Conservation (phyloP, 225 moss, liverwort and hornwort species). For the Ulota crispa region DNA sequence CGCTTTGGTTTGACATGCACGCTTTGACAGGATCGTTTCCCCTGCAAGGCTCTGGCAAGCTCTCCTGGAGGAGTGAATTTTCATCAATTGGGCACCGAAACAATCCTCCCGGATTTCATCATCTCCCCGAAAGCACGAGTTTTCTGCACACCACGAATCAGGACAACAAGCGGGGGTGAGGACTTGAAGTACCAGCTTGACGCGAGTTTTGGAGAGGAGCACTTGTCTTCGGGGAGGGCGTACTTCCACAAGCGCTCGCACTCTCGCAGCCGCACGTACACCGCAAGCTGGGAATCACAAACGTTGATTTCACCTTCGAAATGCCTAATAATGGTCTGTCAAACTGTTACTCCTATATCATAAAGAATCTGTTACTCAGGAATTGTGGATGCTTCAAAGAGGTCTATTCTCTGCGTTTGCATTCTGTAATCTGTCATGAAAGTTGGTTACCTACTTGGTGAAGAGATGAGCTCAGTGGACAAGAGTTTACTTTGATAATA, state of each 20-base stretch:
- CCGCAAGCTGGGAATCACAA: background rate
- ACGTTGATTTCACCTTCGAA: background rate
- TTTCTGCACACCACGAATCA: background rate
- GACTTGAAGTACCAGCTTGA: background rate
- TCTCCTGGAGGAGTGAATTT: background rate
- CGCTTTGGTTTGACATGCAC: background rate
- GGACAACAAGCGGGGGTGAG: background rate
- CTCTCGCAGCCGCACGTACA: conserved; percentile 12
- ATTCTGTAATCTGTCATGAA: background rate
- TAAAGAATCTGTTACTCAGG: background rate
- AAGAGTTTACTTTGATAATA: background rate
- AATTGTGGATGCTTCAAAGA: background rate
- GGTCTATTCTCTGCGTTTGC: background rate
- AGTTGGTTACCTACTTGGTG: background rate
- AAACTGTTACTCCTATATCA: background rate
- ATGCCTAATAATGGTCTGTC: background rate
- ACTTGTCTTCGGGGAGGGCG: background rate
- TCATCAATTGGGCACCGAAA: background rate
- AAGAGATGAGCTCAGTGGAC: background rate
- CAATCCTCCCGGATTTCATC: background rate
- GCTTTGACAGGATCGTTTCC: background rate
- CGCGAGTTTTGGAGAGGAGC: background rate
- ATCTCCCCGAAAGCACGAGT: background rate
- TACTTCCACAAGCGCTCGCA: background rate
- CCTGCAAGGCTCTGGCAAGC: background rate